Evolutionary conservation across 495 filamentous ascomycete genomes (phyloP).

Genomic region (Penicillium parvum): DNA sequence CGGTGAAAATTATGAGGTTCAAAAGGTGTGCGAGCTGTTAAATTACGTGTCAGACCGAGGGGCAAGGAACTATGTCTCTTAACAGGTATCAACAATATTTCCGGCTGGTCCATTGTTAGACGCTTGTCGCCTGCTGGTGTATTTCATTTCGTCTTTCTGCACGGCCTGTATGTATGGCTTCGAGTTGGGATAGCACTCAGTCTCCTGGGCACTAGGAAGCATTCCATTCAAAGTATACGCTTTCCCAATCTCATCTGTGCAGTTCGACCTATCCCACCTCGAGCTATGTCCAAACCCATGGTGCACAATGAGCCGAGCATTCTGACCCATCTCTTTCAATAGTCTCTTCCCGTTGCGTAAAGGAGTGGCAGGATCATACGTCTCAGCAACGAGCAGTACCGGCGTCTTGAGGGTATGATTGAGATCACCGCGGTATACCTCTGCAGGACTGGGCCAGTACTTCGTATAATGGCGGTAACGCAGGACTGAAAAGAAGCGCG

Average conservation of each 20-base stretch:
- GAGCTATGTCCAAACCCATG: constrained; percentile 18
- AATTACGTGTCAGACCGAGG: too few species aligned
- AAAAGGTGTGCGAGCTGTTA: too few species aligned
- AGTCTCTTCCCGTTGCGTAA: constrained; percentile 17
- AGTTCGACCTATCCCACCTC: constrained; percentile 9
- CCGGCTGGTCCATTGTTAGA: too few species aligned
- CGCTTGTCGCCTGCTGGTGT: too few species aligned
- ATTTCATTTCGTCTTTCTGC: too few species aligned
- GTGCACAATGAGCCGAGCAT: constrained; percentile 16
- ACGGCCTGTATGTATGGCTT: constrained; percentile 10
- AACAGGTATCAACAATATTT: too few species aligned
- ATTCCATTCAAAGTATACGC: constrained; percentile 13
- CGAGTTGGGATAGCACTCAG: constrained; percentile 9
- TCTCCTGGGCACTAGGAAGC: constrained; percentile 9
- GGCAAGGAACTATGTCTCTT: too few species aligned
- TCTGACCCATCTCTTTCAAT: constrained; percentile 12
- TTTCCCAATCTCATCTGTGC: constrained; percentile 12
- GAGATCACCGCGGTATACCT: constrained; percentile 18
- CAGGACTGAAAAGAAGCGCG: constrained; percentile 12
- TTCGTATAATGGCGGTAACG: constrained; percentile 13
- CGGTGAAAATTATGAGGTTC: too few species aligned
- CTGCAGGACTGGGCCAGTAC: constrained; percentile 13
- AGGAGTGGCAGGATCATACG: constrained; percentile 18
- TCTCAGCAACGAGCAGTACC: constrained; percentile 7
- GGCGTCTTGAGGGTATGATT: constrained; percentile 18